phyloP scores from a whole-genome alignment of 768 basidiomycete genomes.

The Suillus subaureus region DNA sequence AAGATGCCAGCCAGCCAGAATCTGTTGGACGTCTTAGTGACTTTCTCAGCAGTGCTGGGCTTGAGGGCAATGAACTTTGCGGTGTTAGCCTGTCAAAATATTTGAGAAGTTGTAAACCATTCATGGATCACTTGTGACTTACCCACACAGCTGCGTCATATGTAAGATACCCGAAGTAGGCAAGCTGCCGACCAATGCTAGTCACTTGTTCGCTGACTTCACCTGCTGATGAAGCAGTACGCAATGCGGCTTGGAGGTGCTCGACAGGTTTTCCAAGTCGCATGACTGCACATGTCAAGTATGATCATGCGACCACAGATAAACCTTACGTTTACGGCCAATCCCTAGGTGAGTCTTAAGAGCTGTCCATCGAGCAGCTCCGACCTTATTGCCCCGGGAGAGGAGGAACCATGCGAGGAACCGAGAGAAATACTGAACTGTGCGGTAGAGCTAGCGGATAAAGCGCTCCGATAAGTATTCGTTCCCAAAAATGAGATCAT shows the following conservation, averaged over 20 bases:
- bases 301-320: conserved; percentile 6
- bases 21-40: conserved; percentile 70
- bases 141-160: conserved; percentile 90
- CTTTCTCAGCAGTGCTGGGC: conserved; percentile 60
- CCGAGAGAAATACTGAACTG: conserved; percentile 88
- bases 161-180: conserved; percentile 85
- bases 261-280: conserved; percentile 93
- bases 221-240: conserved; percentile 56
- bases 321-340: conserved; percentile 74
- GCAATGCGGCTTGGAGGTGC: conserved; percentile 88
- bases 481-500: conserved; percentile 11
- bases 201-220: conserved; percentile 73
- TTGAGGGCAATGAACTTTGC: conserved; percentile 65
- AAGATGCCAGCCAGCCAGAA: conserved; percentile 90
- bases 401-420: conserved; percentile 85
- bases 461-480: not conserved
- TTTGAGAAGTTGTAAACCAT: not conserved
- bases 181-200: conserved; percentile 80
- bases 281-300: conserved; percentile 59
- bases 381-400: conserved; percentile 65
- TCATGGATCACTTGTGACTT: conserved; percentile 24
- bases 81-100: conserved; percentile 53
- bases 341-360: conserved; percentile 85
- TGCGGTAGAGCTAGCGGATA: conserved; percentile 72
- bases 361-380: conserved; percentile 78